Conservation (phyloP, 2,329 filamentous ascomycete genomes). For the Botrytis squamosa region DNA sequence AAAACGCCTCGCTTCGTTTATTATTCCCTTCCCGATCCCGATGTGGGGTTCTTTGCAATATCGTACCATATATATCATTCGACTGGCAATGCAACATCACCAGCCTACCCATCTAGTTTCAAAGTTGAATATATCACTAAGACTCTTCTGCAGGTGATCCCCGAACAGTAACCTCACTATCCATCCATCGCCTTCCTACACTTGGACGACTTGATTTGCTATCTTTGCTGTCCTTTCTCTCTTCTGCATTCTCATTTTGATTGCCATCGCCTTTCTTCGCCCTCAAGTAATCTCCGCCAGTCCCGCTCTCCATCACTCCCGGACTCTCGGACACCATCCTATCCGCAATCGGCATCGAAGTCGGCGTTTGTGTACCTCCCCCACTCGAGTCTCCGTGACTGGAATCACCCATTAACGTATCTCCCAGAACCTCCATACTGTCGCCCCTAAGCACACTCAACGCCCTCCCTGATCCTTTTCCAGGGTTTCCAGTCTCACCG, state of each 20-base stretch:
- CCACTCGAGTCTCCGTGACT: background rate
- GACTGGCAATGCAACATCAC: background rate
- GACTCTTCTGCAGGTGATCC: background rate
- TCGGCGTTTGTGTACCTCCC: background rate
- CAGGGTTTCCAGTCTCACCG: too few species aligned
- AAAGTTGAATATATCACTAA: background rate
- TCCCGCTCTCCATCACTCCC: background rate
- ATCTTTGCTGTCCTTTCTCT: slow-evolving; percentile 26
- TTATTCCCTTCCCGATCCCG: background rate
- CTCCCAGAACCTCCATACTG: background rate
- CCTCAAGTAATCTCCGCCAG: background rate
- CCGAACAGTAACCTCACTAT: slow-evolving; percentile 16
- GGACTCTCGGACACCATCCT: background rate
- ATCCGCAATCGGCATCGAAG: background rate
- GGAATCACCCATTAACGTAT: background rate
- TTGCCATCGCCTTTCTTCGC: slow-evolving; percentile 2
- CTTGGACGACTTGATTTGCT: slow-evolving; percentile 3
- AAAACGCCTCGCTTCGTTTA: background rate
- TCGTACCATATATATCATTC: background rate
- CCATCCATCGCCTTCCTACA: slow-evolving; percentile 15
- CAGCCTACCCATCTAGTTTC: background rate
- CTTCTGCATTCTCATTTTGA: slow-evolving; percentile 21
- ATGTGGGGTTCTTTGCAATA: background rate
- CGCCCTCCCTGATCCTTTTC: background rate
- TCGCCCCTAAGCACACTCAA: background rate